Evolutionary conservation across 2,329 filamentous ascomycete genomes (phyloP).

Genomic region (Dactylellina leptospora): DNA sequence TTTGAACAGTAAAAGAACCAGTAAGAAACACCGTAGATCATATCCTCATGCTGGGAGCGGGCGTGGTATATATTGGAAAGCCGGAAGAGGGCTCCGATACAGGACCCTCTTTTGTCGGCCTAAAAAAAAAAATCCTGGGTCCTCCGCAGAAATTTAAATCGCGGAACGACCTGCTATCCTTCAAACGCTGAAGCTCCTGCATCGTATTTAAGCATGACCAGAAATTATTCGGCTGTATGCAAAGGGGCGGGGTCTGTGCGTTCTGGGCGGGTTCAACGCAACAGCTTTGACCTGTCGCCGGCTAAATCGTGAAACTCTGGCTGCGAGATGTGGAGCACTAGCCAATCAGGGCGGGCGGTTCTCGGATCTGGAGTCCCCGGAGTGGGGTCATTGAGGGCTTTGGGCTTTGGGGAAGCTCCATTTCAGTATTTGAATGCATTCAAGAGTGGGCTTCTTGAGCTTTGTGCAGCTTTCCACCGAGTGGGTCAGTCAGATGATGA

Average conservation of each 20-base stretch:
- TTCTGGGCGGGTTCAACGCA: slow-evolving; percentile 26
- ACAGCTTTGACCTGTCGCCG: slow-evolving; percentile 28
- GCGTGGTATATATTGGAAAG: slow-evolving; percentile 33
- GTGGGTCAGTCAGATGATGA: neutral
- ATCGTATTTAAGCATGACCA: slow-evolving; percentile 43
- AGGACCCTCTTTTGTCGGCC: slow-evolving; percentile 17
- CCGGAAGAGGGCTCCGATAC: slow-evolving; percentile 30
- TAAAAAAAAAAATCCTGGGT: slow-evolving; percentile 12
- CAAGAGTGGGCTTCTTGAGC: neutral
- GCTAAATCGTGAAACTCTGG: slow-evolving; percentile 52
- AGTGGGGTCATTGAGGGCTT: slow-evolving; percentile 27
- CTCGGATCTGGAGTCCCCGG: slow-evolving; percentile 17
- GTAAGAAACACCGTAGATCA: slow-evolving; percentile 39
- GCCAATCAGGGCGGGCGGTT: slow-evolving; percentile 25
- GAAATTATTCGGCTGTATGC: slow-evolving; percentile 49
- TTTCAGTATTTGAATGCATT: neutral
- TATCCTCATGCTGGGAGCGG: slow-evolving; percentile 25
- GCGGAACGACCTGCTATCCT: slow-evolving; percentile 15
- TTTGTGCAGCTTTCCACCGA: slow-evolving; percentile 3
- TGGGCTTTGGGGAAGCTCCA: slow-evolving; percentile 16
- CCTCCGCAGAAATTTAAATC: slow-evolving; percentile 32
- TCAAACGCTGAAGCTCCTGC: neutral
- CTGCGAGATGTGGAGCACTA: slow-evolving; percentile 24
- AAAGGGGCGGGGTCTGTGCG: slow-evolving; percentile 35
- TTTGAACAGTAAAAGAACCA: slow-evolving; percentile 10